phyloP scores from a whole-genome alignment of 495 filamentous ascomycete genomes.

The Penicillium waksmanii region DNA sequence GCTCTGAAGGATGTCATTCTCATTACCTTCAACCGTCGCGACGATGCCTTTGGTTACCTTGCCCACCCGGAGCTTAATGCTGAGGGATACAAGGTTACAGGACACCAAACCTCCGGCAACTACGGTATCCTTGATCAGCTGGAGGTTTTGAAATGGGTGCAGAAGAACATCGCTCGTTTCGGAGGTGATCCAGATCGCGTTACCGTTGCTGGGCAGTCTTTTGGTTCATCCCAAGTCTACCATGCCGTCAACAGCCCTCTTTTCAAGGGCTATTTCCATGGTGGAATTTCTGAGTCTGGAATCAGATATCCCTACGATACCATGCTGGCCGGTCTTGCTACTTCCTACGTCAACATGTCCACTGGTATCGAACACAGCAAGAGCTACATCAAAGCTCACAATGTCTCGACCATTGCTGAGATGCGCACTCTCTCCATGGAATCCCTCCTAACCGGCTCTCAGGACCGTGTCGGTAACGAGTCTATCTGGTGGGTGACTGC shows the following conservation, averaged over 20 bases:
- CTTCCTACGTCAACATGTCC: slow-evolving; percentile 33
- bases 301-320: slow-evolving; percentile 37
- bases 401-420: slow-evolving; percentile 31
- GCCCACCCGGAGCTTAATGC: slow-evolving; percentile 59
- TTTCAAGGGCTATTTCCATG: slow-evolving; percentile 33
- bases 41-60: slow-evolving; percentile 69
- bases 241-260: slow-evolving; percentile 36
- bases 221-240: slow-evolving; percentile 47
- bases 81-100: slow-evolving; percentile 25
- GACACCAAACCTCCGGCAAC: slow-evolving; percentile 52
- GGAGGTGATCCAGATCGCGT: slow-evolving; percentile 61
- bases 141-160: slow-evolving; percentile 54
- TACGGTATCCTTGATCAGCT: slow-evolving; percentile 31
- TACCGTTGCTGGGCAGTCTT: slow-evolving; percentile 47
- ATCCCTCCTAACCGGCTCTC: slow-evolving; percentile 23
- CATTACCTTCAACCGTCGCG: slow-evolving; percentile 73
- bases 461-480: slow-evolving; percentile 26
- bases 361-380: slow-evolving; percentile 24
- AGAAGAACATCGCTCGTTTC: slow-evolving; percentile 57
- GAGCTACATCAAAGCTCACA: slow-evolving; percentile 30
- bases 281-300: slow-evolving; percentile 32
- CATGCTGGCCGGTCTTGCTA: slow-evolving; percentile 30
- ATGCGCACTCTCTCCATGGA: slow-evolving; percentile 33
- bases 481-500: slow-evolving; percentile 35
- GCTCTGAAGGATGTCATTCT: slow-evolving; percentile 55